Base-by-base conservation (phyloP, 2,329 filamentous ascomycete genomes). In the Chrysoporthe puriensis region DNA sequence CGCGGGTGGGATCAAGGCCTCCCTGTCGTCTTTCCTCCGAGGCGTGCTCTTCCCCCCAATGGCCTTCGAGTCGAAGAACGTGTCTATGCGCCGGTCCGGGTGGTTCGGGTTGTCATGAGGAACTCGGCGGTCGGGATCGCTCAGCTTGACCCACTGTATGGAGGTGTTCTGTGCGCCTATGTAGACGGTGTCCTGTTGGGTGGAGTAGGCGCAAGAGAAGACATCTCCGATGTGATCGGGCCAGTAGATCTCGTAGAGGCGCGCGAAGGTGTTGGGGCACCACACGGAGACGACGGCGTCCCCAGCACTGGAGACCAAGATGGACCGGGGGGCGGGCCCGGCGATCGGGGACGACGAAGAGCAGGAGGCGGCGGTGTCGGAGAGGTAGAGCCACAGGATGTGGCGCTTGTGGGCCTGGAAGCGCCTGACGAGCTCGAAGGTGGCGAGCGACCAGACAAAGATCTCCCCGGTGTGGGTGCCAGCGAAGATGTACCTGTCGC, bases 221-320 rank as follows among this genome's bases (percentile, higher is more conserved):
- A 99, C 89, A 80, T 99, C 96, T 69, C 96, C 96, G 52, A 97
- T 92, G 73, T 98, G 96, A 79, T 97, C 95, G 61, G 90, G 91
- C 70, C 94, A 96, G 82, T 97, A 97, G 70, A 98, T 92, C 71
- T 96, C 93, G 81, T 94, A 96, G 0, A 96, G 84, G 40, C 91
- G 89, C 66, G 86, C 86, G 77, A 97, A 89, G 6, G 88, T 90
- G 56, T 83, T 85, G 1, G 94, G 92, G 73, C 89, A 91, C 96
- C 96, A 99, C 54, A 97, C 93, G 77, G 97, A 97, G 76, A 98
- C 90, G 68, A 97, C 91, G 1, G 95, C 92, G 76, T 99, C 96
- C 72, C 94, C 94, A 11, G 94, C 95, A 73, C 92, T 96, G 13
- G 95, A 98, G 78, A 99, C 95, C 11, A 99, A 86, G 42, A 97